Conservation (phyloP, 257 asterid species). For the Linaria vulgaris region DNA sequence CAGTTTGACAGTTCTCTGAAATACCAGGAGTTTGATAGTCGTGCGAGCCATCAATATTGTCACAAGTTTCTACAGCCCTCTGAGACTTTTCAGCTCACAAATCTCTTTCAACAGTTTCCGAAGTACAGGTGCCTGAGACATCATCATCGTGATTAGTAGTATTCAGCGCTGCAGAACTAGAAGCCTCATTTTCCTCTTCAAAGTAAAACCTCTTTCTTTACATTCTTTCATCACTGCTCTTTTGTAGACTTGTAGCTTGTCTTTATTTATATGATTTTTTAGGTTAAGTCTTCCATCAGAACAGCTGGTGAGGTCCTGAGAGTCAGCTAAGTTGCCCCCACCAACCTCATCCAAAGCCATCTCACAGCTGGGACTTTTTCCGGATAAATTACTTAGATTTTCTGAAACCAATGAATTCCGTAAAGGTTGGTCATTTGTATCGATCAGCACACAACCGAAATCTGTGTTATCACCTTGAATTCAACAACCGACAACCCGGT, state of each 20-base stretch:
- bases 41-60: constrained; percentile 27
- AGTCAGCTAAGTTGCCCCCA: constrained; percentile 37
- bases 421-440: constrained; percentile 35
- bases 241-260: constrained; percentile 61
- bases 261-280: constrained; percentile 37
- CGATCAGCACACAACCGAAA: constrained; percentile 28
- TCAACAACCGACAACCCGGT: constrained; percentile 85
- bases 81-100: constrained; percentile 24
- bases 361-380: constrained; percentile 38
- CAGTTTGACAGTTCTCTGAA: constrained; percentile 14
- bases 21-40: constrained; percentile 30
- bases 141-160: constrained; percentile 30
- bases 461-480: constrained; percentile 42
- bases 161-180: not conserved
- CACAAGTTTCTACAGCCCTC: constrained; percentile 23
- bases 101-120: constrained; percentile 27
- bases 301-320: constrained; percentile 42
- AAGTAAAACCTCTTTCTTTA: constrained; percentile 36
- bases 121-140: constrained; percentile 31
- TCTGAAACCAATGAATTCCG: constrained; percentile 46
- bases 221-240: constrained; percentile 59
- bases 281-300: constrained; percentile 41
- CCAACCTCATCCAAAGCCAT: constrained; percentile 38
- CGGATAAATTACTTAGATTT: constrained; percentile 32
- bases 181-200: constrained; percentile 26